Evolutionary conservation across 2,329 filamentous ascomycete species (phyloP), one percentile per base, ranked within the genome.

Genomic region (Raffaelea deltoideospora): DNA sequence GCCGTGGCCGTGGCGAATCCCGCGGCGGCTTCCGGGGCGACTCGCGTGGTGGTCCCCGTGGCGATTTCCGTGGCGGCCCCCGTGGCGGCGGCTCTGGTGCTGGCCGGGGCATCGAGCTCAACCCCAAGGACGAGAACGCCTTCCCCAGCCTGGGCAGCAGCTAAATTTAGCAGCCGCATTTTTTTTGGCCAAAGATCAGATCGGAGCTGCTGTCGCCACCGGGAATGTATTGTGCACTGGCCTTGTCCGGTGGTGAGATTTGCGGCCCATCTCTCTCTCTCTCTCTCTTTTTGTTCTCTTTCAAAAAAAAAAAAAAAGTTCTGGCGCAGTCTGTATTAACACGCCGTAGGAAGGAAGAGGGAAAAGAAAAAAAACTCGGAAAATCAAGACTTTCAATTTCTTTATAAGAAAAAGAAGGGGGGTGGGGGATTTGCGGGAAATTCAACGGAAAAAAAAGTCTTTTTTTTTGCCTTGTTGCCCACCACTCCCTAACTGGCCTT

Each of bases 121-220:
- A 73, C 63, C 64, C 65, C 52, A 65, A 54, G 50, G 69, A 74
- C 48, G 58, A 71, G 63, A 59, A 56, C 46, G 69, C 69, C 43
- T 75, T 76, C 65, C 71, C 71, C 51, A 72, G 66, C 62, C 61
- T 76, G 48, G 69, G 69, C 51, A 63, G 64, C 56, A 43, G 44
- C 35, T 40, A 37, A 34, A 17, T 15, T 15, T 11, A 8, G 4
- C 18, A 6, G 5, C 17, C 30, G 10, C 30, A 6, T 10, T 31
- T 7, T 17, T 31, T 21, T 18, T 31, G 4, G 30, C 19, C 30
- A 11, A 14, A 19, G 14, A n/a, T 8, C 29, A n/a, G 24, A 11
- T 21, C 14, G n/a, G 17, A 22, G 11, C 15, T 26, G 15, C 20
- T 19, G 15, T 31, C 21, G 28, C n/a, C 34, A 22, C 34, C n/a